A percentile compares a stretch with the other conserved stretches of the same genome.
Conservation (phyloP, 148 eudicot genomes). For the Amaranthus hypochondriacus region DNA sequence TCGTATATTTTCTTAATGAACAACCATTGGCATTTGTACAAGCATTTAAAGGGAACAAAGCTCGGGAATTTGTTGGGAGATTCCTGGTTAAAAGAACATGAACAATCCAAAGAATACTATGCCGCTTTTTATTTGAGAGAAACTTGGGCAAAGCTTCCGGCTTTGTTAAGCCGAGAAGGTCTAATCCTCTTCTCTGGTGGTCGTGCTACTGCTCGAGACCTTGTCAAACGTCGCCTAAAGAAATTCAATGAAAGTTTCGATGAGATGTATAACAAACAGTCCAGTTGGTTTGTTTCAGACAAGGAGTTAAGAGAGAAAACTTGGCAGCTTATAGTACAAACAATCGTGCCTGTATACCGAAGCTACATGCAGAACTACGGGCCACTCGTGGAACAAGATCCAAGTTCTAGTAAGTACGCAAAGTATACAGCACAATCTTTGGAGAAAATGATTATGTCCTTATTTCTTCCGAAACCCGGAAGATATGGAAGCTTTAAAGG, state of each 20-base stretch:
- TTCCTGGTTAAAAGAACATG: conserved; percentile 62
- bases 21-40: conserved; percentile 77
- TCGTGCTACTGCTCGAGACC: conserved; percentile 81
- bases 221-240: conserved; percentile 66
- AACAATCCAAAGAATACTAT: conserved; percentile 56
- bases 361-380: conserved; percentile 91
- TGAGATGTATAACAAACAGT: conserved; percentile 59
- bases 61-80: conserved; percentile 60
- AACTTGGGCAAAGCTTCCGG: conserved; percentile 71
- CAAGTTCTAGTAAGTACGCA: conserved; percentile 64
- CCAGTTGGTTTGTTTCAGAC: conserved; percentile 52
- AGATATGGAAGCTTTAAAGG: conserved; percentile 56
- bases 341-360: conserved; percentile 76
- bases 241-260: conserved; percentile 71
- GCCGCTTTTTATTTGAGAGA: conserved; percentile 48
- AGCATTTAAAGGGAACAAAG: conserved; percentile 64
- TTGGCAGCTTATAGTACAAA: conserved; percentile 59
- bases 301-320: conserved; percentile 64
- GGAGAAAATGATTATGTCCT: conserved; percentile 57
- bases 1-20: conserved; percentile 64
- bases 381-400: conserved; percentile 74
- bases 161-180: conserved; percentile 74
- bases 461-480: conserved; percentile 50
- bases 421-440: conserved; percentile 64
- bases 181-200: conserved; percentile 77